These are phyloP conservation scores for Paraphoma sp. DNA, from an alignment of 2,329 filamentous ascomycete genomes.

Conservation along the genomic window DNA sequence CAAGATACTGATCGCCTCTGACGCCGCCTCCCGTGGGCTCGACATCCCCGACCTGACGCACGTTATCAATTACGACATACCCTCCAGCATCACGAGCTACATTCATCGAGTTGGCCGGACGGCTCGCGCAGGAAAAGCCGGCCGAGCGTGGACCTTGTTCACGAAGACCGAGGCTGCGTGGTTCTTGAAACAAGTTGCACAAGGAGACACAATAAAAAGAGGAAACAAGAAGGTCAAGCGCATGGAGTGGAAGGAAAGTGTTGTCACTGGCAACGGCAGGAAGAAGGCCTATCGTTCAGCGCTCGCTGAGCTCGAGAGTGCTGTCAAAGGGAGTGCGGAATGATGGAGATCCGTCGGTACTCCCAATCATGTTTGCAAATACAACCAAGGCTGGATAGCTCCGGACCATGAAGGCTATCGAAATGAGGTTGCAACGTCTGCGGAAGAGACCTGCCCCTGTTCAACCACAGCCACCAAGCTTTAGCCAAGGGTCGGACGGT, in stretches of 20 bases:
- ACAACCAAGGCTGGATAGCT: constrained; percentile 1
- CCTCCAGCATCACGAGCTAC: constrained; percentile 79
- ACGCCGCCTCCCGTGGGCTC: constrained; percentile 90
- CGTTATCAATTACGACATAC: constrained; percentile 94
- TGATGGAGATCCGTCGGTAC: constrained; percentile 1
- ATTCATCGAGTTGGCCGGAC: constrained; percentile 93
- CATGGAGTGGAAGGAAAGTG: constrained; percentile 49
- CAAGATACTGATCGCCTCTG: constrained; percentile 84
- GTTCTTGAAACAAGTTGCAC: constrained; percentile 87
- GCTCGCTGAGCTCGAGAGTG: constrained; percentile 67
- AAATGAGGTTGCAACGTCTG: background rate
- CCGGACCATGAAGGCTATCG: background rate
- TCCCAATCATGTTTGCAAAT: background rate
- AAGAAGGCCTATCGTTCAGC: constrained; percentile 59
- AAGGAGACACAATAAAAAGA: constrained; percentile 59
- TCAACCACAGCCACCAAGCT: background rate
- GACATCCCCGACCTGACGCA: constrained; percentile 81
- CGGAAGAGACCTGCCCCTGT: background rate
- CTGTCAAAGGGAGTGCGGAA: constrained; percentile 54
- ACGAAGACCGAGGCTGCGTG: constrained; percentile 83
- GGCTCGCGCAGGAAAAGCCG: constrained; percentile 77
- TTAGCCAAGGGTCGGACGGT: background rate
- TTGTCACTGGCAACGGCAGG: constrained; percentile 48
- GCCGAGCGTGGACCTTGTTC: constrained; percentile 86
- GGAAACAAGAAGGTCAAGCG: constrained; percentile 53